These are phyloP conservation scores for Cardamine occulta DNA, from an alignment of 345 rosid genomes.

Conservation along the genomic window DNA sequence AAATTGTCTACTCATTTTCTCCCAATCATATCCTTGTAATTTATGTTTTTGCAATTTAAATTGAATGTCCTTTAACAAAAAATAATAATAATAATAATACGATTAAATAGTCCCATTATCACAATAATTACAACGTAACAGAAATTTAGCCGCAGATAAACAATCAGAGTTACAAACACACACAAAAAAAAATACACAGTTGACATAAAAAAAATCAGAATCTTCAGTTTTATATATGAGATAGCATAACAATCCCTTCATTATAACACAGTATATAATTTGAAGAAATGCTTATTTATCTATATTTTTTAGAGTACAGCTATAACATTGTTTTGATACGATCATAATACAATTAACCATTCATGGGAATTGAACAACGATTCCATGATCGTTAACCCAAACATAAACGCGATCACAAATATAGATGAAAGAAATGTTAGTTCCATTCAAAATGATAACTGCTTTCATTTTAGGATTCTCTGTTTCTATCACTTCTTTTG, in stretches of 20 bases:
- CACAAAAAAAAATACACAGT: too few species aligned
- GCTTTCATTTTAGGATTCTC: constrained; percentile 36
- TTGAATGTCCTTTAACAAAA: too few species aligned
- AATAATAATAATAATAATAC: too few species aligned
- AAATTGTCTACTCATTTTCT: too few species aligned
- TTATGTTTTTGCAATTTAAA: too few species aligned
- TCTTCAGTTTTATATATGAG: constrained; percentile 11
- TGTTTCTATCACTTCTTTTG: constrained; percentile 39
- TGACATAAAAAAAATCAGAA: too few species aligned
- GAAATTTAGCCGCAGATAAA: too few species aligned
- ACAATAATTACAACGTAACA: too few species aligned
- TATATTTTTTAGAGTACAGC: not conserved
- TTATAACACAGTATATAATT: not conserved
- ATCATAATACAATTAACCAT: constrained; percentile 15
- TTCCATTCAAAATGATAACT: constrained; percentile 20
- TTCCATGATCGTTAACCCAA: constrained; percentile 33
- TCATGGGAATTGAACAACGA: constrained; percentile 19
- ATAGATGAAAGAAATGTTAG: too few species aligned
- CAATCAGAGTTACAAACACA: too few species aligned
- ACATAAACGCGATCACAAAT: constrained; percentile 29
- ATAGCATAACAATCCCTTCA: not conserved
- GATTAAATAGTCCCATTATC: too few species aligned
- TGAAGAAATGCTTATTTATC: not conserved
- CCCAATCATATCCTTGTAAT: too few species aligned
- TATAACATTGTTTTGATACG: not conserved